Base-by-base conservation (phyloP, 2,329 filamentous ascomycete species). In the Neodidymelliopsis sp. region DNA sequence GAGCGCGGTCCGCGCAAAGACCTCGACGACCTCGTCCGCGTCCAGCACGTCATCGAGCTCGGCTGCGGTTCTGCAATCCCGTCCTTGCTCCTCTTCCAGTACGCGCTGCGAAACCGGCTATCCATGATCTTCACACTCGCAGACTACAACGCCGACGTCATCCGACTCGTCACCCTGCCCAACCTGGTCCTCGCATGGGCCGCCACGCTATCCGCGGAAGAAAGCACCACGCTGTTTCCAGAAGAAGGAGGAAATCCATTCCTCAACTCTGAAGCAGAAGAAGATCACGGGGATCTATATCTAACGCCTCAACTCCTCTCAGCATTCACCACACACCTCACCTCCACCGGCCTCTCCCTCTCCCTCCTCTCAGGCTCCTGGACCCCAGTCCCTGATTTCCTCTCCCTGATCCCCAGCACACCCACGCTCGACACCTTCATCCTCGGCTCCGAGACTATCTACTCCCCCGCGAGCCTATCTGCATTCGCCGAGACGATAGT, bases 361-460 rank as follows among this genome's bases (percentile, higher is more conserved):
- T 83, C 77, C 6, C 86, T 93, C 62, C 73, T 91, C 41, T 91
- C 89, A 0, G 90, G 90, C 0, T 87, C 84, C 1, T 94, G 90
- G 90, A 85, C 84, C 0, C 74, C 80, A 0, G 36, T 71, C 0
- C 72, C 76, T 11, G 64, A 73, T 2, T 86, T 93, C 49, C 78
- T 89, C 4, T 69, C 79, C 2, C 73, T 90, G 1, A 71, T 91
- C 6, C 74, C 69, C 0, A 58, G 63, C 0, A 59, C 70, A 8
- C 48, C 71, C 10, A 72, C 71, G 8, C 66, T 75, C 54, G 75
- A 76, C 18, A 72, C 70, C 0, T 66, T 73, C 18, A 75, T 92
- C 4, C 74, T 94, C 2, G 90, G 86, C 0, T 88, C 89, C 1
- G 90, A 94, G 72, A 94, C 90, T 0, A 93, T 94, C 33, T 94